Conservation (phyloP, 768 basidiomycete genomes). For the Kwoniella dejecticola region DNA sequence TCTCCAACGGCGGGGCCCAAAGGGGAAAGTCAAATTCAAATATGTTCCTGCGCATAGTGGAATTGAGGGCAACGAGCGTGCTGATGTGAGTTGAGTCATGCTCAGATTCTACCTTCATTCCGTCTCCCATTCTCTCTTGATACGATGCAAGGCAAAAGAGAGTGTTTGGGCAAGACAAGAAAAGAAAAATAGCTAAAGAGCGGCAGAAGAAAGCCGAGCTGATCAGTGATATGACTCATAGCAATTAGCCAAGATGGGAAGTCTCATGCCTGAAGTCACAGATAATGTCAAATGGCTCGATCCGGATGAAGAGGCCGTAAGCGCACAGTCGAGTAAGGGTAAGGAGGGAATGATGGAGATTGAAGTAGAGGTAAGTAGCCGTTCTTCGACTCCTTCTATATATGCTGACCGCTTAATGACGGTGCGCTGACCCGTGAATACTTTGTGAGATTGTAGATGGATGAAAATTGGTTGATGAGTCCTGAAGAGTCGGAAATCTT, state of each 20-base stretch:
- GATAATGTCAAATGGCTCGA: constrained; percentile 46
- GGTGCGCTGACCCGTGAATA: too few relatives aligned
- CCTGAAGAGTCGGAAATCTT: constrained; percentile 38
- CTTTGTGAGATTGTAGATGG: constrained; percentile 39
- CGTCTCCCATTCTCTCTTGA: neutral
- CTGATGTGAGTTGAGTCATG: constrained; percentile 61
- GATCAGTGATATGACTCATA: too few relatives aligned
- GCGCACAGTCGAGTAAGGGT: neutral
- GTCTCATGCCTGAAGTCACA: constrained; percentile 30
- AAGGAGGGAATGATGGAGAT: constrained; percentile 20
- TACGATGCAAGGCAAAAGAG: too few relatives aligned
- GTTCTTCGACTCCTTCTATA: neutral
- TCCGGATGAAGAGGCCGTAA: constrained; percentile 27
- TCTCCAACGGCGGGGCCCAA: constrained; percentile 61
- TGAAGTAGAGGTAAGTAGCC: constrained; percentile 43
- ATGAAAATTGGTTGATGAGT: constrained; percentile 46
- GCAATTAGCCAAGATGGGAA: constrained; percentile 48
- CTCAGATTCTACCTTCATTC: neutral
- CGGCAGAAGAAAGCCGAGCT: too few relatives aligned
- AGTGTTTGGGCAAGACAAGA: too few relatives aligned
- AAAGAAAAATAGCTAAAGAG: too few relatives aligned
- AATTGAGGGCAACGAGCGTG: constrained; percentile 79
- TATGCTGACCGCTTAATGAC: too few relatives aligned
- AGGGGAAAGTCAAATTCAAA: constrained; percentile 61
- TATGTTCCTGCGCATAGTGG: constrained; percentile 81